Conservation (phyloP, 169 alveolate species). For the Toxoplasma gondii region DNA sequence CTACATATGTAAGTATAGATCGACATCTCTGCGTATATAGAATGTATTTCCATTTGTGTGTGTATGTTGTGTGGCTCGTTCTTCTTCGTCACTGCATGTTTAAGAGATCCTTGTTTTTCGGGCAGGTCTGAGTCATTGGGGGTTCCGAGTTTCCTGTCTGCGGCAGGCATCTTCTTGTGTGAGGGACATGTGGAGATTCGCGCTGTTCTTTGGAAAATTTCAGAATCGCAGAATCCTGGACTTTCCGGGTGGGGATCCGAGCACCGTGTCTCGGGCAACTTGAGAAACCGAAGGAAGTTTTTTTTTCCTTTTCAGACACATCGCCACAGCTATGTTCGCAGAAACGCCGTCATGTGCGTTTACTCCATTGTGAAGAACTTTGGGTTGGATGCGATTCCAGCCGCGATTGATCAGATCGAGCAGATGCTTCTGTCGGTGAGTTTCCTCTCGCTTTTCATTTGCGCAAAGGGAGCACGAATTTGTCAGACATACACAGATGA, state of each 20-base stretch:
- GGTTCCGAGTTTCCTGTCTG: too few relatives aligned
- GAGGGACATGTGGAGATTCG: too few relatives aligned
- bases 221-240: too few relatives aligned
- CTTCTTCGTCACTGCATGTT: too few relatives aligned
- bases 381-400: constrained; percentile 89
- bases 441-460: constrained; percentile 53
- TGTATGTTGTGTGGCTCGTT: background rate
- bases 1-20: background rate
- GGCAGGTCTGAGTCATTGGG: too few relatives aligned
- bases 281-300: background rate
- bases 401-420: constrained; percentile 82
- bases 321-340: constrained; percentile 92
- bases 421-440: constrained; percentile 71
- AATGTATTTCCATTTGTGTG: background rate
- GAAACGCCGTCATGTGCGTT: constrained; percentile 94
- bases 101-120: too few relatives aligned
- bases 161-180: too few relatives aligned
- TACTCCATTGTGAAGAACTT: constrained; percentile 85
- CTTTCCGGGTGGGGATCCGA: too few relatives aligned
- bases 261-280: too few relatives aligned
- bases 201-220: too few relatives aligned
- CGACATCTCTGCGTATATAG: background rate
- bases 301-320: constrained; percentile 70
- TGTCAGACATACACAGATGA: background rate
- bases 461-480: constrained; percentile 34